Base-by-base conservation (phyloP, 1,284 basidiomycete species). In the Coniophora puteana region DNA sequence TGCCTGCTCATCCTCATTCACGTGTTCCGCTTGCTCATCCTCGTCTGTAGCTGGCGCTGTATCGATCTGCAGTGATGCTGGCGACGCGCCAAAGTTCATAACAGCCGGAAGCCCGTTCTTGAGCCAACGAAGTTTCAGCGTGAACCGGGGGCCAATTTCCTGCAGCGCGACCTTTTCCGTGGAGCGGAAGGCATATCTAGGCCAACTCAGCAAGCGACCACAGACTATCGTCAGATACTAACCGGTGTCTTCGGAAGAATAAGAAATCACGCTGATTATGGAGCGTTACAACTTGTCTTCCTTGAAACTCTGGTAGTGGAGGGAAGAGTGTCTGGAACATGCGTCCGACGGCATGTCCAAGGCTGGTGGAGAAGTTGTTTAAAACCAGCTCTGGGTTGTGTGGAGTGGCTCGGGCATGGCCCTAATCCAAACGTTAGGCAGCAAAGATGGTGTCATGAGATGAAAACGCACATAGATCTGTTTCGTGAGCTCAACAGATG, bases 261-360 rank as follows among this genome's bases (percentile, higher is more conserved):
- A 99, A 68, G 63, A 98, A 99, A 67, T 99, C 96, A 41, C 96
- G 80, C 62, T 98, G 94, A 57, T 98, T 98, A 63, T 99, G 96
- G 21, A 98, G 73, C 2, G 95, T 97, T 4, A 98, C 93, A 12
- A 98, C 94, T 65, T 99, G 96, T 30, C 96, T 76, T 14, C 96
- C 96, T 62, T 95, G 89, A 57, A 98, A 93, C 63, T 96, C 89
- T 0, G 95, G 94, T 49, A 97, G 74, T 12, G 90, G 89, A 12
- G 96, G 96, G 69, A 99, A 99, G 17, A 95, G 76, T 1, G 90
- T 90, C 54, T 97, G 95, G 63, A 99, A 93, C 70, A 99, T 84
- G 23, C 89, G 78, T 8, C 96, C 96, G 42, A 98, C 84, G 5
- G 85, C 81, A 59, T 96, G 89, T 43, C 96, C 96, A 8, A 99